Conservation (phyloP, 441 rosid genomes). For the Jatropha podagrica region DNA sequence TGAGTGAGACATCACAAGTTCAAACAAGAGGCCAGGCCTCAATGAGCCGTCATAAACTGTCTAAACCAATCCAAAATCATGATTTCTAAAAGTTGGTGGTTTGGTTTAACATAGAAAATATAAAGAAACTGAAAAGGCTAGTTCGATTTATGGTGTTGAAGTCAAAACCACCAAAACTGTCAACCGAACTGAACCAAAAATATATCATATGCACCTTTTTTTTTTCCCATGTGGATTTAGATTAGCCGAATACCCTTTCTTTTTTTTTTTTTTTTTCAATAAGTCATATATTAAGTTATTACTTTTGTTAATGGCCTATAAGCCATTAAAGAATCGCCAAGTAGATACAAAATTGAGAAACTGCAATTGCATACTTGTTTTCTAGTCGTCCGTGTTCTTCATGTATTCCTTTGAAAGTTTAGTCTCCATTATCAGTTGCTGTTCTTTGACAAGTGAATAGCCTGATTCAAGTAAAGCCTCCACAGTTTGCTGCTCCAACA, state of each 20-base stretch:
- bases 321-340: not conserved
- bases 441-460: conserved; percentile 71
- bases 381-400: conserved; percentile 76
- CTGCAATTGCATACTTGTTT: conserved; percentile 9
- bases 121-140: not conserved
- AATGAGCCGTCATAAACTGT: too few relatives aligned
- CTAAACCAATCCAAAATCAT: too few relatives aligned
- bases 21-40: too few relatives aligned
- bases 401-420: conserved; percentile 94
- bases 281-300: too few relatives aligned
- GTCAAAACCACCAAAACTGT: too few relatives aligned
- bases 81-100: too few relatives aligned
- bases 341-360: not conserved
- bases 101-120: too few relatives aligned
- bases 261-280: too few relatives aligned
- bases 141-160: too few relatives aligned
- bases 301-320: not conserved
- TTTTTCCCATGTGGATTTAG: not conserved
- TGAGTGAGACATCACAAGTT: not conserved
- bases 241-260: too few relatives aligned
- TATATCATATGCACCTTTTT: not conserved
- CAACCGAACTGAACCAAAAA: not conserved
- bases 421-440: conserved; percentile 69
- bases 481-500: conserved; percentile 73
- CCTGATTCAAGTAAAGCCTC: conserved; percentile 94